phyloP scores from a whole-genome alignment of 805 yeast genomes.

The Saccharomyces jurei region DNA sequence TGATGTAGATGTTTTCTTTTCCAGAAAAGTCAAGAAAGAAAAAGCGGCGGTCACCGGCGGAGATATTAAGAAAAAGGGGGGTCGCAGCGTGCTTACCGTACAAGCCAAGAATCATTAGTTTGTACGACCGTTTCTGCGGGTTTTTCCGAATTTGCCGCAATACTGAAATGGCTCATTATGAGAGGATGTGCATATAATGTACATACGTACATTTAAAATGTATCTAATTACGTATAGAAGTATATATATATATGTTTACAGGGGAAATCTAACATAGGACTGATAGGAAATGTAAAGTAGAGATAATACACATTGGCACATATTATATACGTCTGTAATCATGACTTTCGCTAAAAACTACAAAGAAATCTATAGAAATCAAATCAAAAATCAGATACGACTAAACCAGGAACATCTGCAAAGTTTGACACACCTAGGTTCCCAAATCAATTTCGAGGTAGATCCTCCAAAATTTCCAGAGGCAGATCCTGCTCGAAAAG shows the following conservation, averaged over 20 bases:
- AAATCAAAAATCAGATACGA: slow-evolving; percentile 19
- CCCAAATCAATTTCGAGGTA: slow-evolving; percentile 20
- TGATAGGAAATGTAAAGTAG: not conserved
- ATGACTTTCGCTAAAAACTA: not conserved
- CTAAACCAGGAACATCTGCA: slow-evolving; percentile 24
- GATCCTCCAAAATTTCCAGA: slow-evolving; percentile 14
- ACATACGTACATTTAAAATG: not conserved
- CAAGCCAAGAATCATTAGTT: not conserved
- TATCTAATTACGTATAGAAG: not conserved
- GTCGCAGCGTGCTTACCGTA: not conserved
- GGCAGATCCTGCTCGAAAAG: slow-evolving; percentile 24
- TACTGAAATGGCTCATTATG: not conserved
- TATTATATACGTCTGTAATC: not conserved
- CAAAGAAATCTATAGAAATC: slow-evolving; percentile 9
- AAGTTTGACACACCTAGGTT: slow-evolving; percentile 26
- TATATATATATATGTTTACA: not conserved
- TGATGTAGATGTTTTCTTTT: not conserved
- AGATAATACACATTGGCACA: not conserved
- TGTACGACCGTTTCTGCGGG: not conserved
- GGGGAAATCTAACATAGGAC: too few species aligned
- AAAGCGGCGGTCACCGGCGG: not conserved
- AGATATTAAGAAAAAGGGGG: not conserved
- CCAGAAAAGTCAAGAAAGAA: not conserved
- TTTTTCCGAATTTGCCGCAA: not conserved
- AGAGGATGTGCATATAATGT: not conserved